phyloP scores from a whole-genome alignment of 1,284 basidiomycete genomes.

The Phaffia rhodozyma region DNA sequence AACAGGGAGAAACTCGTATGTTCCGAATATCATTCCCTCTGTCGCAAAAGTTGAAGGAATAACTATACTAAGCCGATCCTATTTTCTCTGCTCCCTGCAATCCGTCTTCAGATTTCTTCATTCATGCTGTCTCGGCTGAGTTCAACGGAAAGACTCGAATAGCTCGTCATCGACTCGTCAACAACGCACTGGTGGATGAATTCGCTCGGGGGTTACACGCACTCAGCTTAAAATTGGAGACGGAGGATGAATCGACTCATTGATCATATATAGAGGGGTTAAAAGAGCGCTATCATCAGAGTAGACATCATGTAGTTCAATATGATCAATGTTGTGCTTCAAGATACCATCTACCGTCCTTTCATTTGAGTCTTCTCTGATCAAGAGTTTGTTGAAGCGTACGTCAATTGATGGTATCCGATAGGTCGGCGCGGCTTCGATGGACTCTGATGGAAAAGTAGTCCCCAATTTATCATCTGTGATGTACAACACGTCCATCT shows the following conservation, averaged over 20 bases:
- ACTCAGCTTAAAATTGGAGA: slow-evolving; percentile 33
- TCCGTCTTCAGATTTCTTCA: slow-evolving; percentile 31
- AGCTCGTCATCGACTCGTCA: slow-evolving; percentile 35
- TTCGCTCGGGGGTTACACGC: slow-evolving; percentile 36
- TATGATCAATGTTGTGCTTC: too few relatives aligned
- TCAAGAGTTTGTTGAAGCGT: too few relatives aligned
- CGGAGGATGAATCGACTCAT: slow-evolving; percentile 27
- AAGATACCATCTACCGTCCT: too few relatives aligned
- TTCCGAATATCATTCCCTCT: background rate
- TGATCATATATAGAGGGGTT: too few relatives aligned
- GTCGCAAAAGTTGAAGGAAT: background rate
- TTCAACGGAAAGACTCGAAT: slow-evolving; percentile 33
- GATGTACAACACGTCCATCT: too few relatives aligned
- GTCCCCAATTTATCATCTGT: too few relatives aligned
- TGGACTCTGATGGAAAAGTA: too few relatives aligned
- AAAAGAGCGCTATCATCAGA: too few relatives aligned
- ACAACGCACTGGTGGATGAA: slow-evolving; percentile 34
- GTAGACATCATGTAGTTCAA: too few relatives aligned
- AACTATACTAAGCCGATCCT: background rate
- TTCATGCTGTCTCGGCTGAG: slow-evolving; percentile 31
- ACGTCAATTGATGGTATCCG: too few relatives aligned
- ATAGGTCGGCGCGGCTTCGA: too few relatives aligned
- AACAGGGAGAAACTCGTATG: slow-evolving; percentile 7
- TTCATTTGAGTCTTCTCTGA: too few relatives aligned
- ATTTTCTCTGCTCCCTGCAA: background rate